Base-by-base conservation (phyloP, 495 filamentous ascomycete genomes). In the Cladorrhinum samala region DNA sequence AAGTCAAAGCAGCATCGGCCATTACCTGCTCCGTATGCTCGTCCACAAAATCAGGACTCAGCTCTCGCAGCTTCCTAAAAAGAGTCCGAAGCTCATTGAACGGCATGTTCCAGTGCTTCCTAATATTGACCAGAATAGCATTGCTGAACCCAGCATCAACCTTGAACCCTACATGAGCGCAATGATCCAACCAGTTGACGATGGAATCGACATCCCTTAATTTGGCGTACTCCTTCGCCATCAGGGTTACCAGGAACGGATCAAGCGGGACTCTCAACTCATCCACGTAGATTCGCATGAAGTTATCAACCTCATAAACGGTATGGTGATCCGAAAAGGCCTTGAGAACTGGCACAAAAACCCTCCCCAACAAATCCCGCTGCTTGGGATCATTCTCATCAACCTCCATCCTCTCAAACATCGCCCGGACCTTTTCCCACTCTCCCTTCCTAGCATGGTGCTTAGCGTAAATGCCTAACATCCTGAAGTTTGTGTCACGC, bases 291-390 rank as follows among this genome's bases (percentile, higher is more conserved):
- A 39, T 45, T 23, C 54, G 63, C 39, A 75, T 40, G 33, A 78
- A 79, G 14, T 62, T 62, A 49, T 74, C 70, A 3, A 68, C 72
- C 51, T 79, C 71, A 6, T 46, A 39, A 21, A 67, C 59, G 24
- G 66, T 54, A 58, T 79, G 76, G 9, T 57, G 54, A 8, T 69
- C 54, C 19, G 67, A 59, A 54, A 67, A 79, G 8, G 66, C 42
- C 49, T 74, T 75, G n/a, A 79, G 62, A 20, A 79, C 60, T 5
- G 67, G 63, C 1, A 69, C 60, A 49, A 80, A 77, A 9, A 59
- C 63, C 17, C 54, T 36, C 23, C 61, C 60, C n/a, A 61, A 40
- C 11, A 1, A 13, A 9, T 54, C 39, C 13, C 27, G 46, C 13
- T n/a, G n/a, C n/a, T n/a, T n/a, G n/a, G 43, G 40, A n/a, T 38